These are phyloP conservation scores for Stagonosporopsis vannaccii DNA, from an alignment of 2,329 filamentous ascomycete genomes.

Conservation along the genomic window DNA sequence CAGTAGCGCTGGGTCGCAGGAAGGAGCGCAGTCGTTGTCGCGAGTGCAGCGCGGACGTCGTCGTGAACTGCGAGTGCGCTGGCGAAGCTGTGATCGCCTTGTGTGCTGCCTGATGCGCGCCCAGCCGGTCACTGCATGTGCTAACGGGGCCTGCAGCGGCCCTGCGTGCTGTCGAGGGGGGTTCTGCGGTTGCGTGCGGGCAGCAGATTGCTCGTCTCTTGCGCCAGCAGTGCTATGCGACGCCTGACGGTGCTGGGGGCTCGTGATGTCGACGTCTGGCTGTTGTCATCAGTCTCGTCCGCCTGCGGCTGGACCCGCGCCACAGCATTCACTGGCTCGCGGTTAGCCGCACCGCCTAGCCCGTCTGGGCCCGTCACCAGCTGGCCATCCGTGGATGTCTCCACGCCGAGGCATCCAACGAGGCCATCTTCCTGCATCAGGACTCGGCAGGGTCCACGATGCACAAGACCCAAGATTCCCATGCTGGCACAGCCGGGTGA, in stretches of 20 bases:
- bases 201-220: background rate
- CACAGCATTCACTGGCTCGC: background rate
- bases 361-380: background rate
- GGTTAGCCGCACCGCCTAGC: background rate
- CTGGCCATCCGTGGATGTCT: background rate
- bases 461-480: conserved; percentile 5
- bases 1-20: background rate
- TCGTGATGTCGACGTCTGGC: background rate
- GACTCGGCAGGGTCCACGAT: conserved; percentile 6
- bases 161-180: too few species aligned
- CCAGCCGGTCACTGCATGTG: conserved; percentile 2
- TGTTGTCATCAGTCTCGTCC: background rate
- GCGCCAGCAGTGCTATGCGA: background rate
- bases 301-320: conserved; percentile 3
- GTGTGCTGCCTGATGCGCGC: conserved; percentile 15
- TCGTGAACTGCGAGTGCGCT: background rate
- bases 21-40: background rate
- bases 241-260: background rate
- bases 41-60: background rate
- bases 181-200: background rate
- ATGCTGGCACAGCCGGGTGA: conserved; percentile 7
- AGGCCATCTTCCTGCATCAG: background rate
- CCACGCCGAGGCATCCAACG: conserved; percentile 8
- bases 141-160: background rate
- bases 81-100: conserved; percentile 3